Base-by-base conservation (phyloP, 176 grass and related monocot species). In the Lolium rigidum region DNA sequence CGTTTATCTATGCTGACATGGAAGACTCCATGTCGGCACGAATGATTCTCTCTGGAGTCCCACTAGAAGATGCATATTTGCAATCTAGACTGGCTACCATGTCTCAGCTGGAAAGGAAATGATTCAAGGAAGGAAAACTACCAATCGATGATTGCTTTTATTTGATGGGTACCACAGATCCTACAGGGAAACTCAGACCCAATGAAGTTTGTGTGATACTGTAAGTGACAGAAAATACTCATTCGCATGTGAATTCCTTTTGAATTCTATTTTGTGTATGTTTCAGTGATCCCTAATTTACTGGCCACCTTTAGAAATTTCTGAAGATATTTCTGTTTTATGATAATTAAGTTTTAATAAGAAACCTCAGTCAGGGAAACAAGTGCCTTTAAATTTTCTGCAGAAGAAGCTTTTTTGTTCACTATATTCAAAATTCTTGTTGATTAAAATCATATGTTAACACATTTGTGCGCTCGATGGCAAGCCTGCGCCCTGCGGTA, bases 161-260 rank as follows among this genome's bases (percentile, higher is more conserved):
- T 85, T 59, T 95, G 25, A 95, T 95, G 94, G 94, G 91, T 9
- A 90, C 94, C 28, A 75, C 81, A 7, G 94, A 95, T 35, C 88
- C 91, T 8, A 93, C 91, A 2, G 89, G 89, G 18, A 87, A 69
- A 26, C 70, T 95, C 10, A 83, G 76, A 47, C 50, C 43, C 5
- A 84, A 93, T 82, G 88, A 95, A 95, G 86, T 95, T 78, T 93
- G 89, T 70, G 72, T 95, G 24, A 85, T 95, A 82, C 86, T 89
- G 91, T 95, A 87, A 84, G 94, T 89, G 21, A 47, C 66, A 61
- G 21, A 74, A 83, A 43, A 1, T 37, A 57, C 8, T 70, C 31
- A 44, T 73, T 84, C 59, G 7, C 24, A 75, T 16, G 3, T 83
- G 41, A 24, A 75, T 63, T 24, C 12, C 39, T 20, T 74, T 49